These are phyloP conservation scores for Pleurotus eryngii DNA, from an alignment of 768 basidiomycete genomes.

Conservation along the genomic window DNA sequence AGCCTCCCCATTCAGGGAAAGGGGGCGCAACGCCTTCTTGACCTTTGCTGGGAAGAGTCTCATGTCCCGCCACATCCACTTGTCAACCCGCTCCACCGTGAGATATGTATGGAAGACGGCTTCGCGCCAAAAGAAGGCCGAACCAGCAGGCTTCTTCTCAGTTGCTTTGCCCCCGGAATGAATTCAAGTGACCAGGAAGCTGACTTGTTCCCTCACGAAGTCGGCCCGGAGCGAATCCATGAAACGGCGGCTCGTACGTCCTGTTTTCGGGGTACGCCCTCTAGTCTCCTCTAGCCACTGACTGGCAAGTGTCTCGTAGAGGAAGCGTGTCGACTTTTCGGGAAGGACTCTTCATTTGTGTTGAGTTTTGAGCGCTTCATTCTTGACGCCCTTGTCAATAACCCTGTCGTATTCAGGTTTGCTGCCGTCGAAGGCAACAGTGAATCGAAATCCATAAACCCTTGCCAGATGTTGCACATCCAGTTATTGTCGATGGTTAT, in stretches of 20 bases:
- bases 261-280: constrained; percentile 13
- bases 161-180: constrained; percentile 12
- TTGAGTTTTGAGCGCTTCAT: constrained; percentile 8
- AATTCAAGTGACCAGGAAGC: constrained; percentile 14
- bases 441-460: too few relatives aligned
- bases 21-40: constrained; percentile 9
- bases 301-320: constrained; percentile 15
- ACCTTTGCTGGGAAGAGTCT: constrained; percentile 8
- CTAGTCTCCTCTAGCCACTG: constrained; percentile 14
- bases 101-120: constrained; percentile 12
- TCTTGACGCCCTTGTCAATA: constrained; percentile 12
- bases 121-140: constrained; percentile 14
- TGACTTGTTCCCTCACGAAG: constrained; percentile 12
- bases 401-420: constrained; percentile 8
- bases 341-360: constrained; percentile 13
- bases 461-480: constrained; percentile 13
- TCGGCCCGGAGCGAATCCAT: constrained; percentile 3
- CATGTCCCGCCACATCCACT: constrained; percentile 15
- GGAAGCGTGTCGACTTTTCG: constrained; percentile 13
- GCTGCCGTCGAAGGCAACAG: constrained; percentile 11
- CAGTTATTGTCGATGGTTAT: constrained; percentile 13
- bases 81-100: constrained; percentile 16
- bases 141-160: not conserved
- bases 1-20: constrained; percentile 10
- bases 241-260: constrained; percentile 13